Conservation (phyloP, 306 rosid genomes). For the Erythrophleum fordii region DNA sequence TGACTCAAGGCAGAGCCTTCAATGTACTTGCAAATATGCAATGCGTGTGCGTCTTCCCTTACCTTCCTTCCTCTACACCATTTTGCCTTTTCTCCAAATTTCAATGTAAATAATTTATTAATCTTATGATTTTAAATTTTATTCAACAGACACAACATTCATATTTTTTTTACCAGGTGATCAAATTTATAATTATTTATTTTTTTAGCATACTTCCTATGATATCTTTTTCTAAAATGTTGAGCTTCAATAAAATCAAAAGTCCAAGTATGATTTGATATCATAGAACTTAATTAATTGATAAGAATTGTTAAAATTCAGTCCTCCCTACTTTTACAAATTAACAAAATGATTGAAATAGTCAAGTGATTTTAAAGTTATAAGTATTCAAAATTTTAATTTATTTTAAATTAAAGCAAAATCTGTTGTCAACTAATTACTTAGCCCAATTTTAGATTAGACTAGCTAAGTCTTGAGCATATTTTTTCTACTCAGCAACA, state of each 20-base stretch:
- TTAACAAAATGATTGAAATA: no score
- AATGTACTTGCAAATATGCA: background rate
- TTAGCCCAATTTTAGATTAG: no score
- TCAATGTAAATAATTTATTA: no score
- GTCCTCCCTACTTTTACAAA: background rate
- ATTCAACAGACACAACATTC: no score
- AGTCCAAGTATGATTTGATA: background rate
- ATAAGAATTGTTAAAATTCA: background rate
- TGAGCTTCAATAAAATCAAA: background rate
- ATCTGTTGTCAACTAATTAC: no score
- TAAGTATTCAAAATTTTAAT: no score
- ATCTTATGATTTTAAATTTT: no score
- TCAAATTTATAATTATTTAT: no score
- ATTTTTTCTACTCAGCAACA: no score
- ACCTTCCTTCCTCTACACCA: background rate
- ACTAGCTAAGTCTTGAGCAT: no score
- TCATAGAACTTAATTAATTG: background rate
- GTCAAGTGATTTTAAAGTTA: no score
- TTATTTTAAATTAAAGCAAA: no score
- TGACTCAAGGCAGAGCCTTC: background rate
- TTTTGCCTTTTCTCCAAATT: background rate
- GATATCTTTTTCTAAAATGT: background rate
- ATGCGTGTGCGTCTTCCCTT: background rate
- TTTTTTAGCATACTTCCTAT: background rate
- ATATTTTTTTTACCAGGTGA: background rate